These are phyloP conservation scores for Fusarium guadeloupense DNA, from an alignment of 2,329 filamentous ascomycete genomes.

Conservation along the genomic window DNA sequence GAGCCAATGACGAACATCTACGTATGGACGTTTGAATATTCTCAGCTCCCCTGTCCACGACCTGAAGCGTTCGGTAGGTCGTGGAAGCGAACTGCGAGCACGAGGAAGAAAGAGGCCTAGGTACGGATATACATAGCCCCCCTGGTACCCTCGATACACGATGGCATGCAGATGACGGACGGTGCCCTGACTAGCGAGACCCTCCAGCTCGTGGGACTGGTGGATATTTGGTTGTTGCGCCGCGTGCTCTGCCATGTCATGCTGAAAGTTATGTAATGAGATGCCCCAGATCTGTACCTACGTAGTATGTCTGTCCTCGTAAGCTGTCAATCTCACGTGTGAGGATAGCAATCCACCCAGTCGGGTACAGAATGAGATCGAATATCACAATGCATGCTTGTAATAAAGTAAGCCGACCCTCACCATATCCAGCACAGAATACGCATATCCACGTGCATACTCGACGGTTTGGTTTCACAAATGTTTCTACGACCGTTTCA, in stretches of 20 bases:
- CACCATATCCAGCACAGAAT: conserved; percentile 5
- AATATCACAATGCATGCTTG: background rate
- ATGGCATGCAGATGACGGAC: conserved; percentile 30
- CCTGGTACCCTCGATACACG: background rate
- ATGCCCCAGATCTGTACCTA: conserved; percentile 23
- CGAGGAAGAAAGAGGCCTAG: background rate
- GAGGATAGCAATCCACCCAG: background rate
- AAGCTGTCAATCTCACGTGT: conserved; percentile 27
- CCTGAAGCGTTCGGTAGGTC: conserved; percentile 22
- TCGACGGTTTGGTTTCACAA: conserved; percentile 25
- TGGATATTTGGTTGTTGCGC: conserved; percentile 27
- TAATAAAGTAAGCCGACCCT: conserved; percentile 1
- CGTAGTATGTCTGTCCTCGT: conserved; percentile 1
- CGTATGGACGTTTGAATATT: background rate
- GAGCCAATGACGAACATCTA: background rate
- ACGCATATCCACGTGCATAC: conserved; percentile 19
- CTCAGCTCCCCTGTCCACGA: conserved; percentile 8
- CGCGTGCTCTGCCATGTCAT: conserved; percentile 16
- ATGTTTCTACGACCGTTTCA: conserved; percentile 17
- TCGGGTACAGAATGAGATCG: background rate
- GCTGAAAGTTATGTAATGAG: background rate
- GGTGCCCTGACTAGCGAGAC: conserved; percentile 5
- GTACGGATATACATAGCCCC: background rate
- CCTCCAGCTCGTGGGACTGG: conserved; percentile 10
- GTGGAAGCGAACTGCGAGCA: conserved; percentile 1